Percentiles rank a stretch among this genome's conserved stretches.
phyloP scores from a whole-genome alignment of 495 filamentous ascomycete species.

The Saxophila tyrrhenica region DNA sequence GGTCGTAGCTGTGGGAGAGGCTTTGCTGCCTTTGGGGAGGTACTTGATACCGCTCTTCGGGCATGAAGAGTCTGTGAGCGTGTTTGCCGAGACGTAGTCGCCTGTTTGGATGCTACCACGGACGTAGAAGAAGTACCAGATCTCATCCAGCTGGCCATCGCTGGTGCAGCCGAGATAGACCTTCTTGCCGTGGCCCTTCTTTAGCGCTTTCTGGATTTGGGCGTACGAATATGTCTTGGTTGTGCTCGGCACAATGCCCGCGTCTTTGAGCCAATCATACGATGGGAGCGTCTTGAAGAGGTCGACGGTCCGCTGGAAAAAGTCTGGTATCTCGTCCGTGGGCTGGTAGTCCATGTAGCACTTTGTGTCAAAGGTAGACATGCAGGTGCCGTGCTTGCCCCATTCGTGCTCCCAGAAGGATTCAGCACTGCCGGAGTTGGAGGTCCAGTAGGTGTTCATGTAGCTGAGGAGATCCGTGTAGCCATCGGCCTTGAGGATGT shows the following conservation, averaged over 20 bases:
- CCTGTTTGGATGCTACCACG: conserved; percentile 66
- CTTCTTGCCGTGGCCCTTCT: conserved; percentile 45
- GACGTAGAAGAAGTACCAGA: conserved; percentile 80
- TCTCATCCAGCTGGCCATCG: conserved; percentile 53
- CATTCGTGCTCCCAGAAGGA: conserved; percentile 78
- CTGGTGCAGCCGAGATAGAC: conserved; percentile 59
- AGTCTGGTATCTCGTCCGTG: conserved; percentile 51
- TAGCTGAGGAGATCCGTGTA: conserved; percentile 51
- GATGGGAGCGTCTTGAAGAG: conserved; percentile 54
- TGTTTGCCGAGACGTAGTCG: conserved; percentile 49
- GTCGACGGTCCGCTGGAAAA: conserved; percentile 46
- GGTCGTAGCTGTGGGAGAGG: conserved; percentile 13
- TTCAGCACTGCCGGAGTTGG: conserved; percentile 51
- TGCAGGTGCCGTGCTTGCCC: conserved; percentile 70
- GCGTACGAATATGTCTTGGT: conserved; percentile 51
- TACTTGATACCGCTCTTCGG: conserved; percentile 51
- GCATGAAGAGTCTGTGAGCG: conserved; percentile 53
- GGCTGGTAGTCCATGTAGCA: conserved; percentile 60
- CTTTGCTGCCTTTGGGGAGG: conserved; percentile 45
- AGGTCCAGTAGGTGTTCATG: conserved; percentile 74
- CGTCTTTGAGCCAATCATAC: conserved; percentile 41
- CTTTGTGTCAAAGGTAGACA: conserved; percentile 54
- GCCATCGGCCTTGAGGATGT: conserved; percentile 51
- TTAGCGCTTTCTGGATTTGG: conserved; percentile 55
- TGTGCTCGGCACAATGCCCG: conserved; percentile 51